These are phyloP conservation scores for Linanthus parryae DNA, from an alignment of 148 eudicot species.

Conservation along the genomic window DNA sequence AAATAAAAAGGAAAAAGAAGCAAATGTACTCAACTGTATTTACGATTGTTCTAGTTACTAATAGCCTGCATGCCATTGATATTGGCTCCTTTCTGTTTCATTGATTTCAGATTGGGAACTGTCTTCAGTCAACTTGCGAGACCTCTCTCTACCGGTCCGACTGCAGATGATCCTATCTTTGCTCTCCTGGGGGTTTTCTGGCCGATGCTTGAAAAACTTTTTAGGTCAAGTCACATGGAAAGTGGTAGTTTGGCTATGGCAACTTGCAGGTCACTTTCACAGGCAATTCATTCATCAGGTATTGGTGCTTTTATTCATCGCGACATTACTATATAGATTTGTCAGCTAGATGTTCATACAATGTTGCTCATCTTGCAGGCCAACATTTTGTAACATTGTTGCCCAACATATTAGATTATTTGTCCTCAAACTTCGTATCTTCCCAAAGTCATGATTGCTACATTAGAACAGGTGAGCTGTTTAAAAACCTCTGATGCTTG, in stretches of 20 bases:
- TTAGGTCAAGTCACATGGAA: constrained; percentile 68
- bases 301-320: constrained; percentile 1
- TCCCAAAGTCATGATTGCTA: constrained; percentile 89
- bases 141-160: constrained; percentile 32
- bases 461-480: constrained; percentile 73
- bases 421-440: constrained; percentile 71
- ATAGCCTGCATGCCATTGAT: too few relatives aligned
- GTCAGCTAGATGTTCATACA: neutral
- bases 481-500: neutral
- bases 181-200: constrained; percentile 64
- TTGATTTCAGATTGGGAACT: constrained; percentile 63
- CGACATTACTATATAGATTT: neutral
- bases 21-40: too few relatives aligned
- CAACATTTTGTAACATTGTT: constrained; percentile 55
- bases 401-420: constrained; percentile 74
- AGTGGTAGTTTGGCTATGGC: constrained; percentile 66
- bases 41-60: too few relatives aligned
- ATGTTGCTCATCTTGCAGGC: constrained; percentile 42
- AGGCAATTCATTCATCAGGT: constrained; percentile 91
- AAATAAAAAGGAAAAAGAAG: too few relatives aligned
- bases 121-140: constrained; percentile 64
- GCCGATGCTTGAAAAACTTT: constrained; percentile 88
- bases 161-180: constrained; percentile 53
- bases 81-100: constrained; percentile 5
- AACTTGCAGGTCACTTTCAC: constrained; percentile 89